Base-by-base conservation (phyloP, 1,284 basidiomycete species). In the Apiotrichum sp. region DNA sequence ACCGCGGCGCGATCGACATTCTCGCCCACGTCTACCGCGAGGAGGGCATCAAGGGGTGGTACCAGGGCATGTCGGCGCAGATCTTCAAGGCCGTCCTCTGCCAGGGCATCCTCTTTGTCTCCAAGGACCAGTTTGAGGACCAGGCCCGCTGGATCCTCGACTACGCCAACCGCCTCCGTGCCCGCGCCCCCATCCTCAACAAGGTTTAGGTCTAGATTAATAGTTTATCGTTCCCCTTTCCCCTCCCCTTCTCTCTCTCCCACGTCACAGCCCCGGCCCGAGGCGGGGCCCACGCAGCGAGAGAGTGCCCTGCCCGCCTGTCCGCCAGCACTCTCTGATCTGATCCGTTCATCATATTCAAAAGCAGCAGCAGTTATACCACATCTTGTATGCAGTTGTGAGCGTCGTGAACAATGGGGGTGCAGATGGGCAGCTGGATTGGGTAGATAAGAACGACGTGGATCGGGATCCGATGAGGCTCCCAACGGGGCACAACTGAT, bases 1-100 rank as follows among this genome's bases (percentile, higher is more conserved):
- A 48, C 44, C 52, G 55, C 13, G 67, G 70, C n/a, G 72, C 72
- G 35, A 52, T 73, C 16, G 56, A 60, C 10, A 53, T 97, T 47
- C 81, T 99, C 52, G 73, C 74, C 7, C 80, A 85, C 52, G 88
- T 93, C 8, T 86, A 85, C 75, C 78, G 80, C 69, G 82, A 85
- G 64, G 82, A 92, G 66, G 91, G 90, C 1, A 78, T 90, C 64
- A 60, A 78, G 14, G 95, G 96, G n/a, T 96, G 91, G 91, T 98
- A 99, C 76, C 89, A 92, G 84, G 95, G 95, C 56, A 78, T 86
- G 74, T 74, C 78, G 61, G 81, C 81, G 14, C 82, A 83, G 72
- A 81, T 83, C 62, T 72, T 78, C 61, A 83, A 83, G 71, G 81
- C 81, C 5, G 81, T 82, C 14, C 70, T 83, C n/a, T 78, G 80